phyloP scores from a whole-genome alignment of 2,329 filamentous ascomycete species.

The Coccinonectria pachysandricola region DNA sequence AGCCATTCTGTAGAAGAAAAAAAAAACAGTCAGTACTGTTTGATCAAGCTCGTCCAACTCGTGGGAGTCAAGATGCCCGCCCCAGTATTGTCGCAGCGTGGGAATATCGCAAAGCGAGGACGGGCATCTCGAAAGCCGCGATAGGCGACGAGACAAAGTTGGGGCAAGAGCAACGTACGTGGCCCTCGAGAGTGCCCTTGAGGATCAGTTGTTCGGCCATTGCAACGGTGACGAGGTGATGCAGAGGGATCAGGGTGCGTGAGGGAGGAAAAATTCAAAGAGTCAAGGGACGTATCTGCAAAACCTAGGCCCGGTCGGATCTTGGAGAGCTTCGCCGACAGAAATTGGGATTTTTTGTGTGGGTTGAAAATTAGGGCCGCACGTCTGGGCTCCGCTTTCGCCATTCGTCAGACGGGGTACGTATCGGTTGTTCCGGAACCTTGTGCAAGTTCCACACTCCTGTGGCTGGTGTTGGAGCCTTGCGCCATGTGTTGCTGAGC shows the following conservation, averaged over 20 bases:
- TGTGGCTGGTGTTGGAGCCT: no score
- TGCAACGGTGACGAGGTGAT: constrained; percentile 35
- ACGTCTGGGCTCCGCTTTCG: constrained; percentile 16
- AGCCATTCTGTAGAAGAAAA: constrained; percentile 58
- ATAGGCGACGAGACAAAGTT: constrained; percentile 8
- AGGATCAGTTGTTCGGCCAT: constrained; percentile 95
- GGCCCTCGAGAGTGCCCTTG: constrained; percentile 95
- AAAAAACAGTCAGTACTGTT: constrained; percentile 18
- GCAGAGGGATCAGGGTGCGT: constrained; percentile 25
- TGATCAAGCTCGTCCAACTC: no score
- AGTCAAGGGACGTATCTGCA: constrained; percentile 21
- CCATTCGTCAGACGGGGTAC: no score
- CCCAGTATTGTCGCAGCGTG: no score
- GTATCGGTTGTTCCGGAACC: constrained; percentile 7
- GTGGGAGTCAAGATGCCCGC: no score
- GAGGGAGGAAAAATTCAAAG: constrained; percentile 26
- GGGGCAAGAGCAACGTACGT: constrained; percentile 47
- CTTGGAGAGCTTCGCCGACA: constrained; percentile 18
- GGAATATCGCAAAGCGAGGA: constrained; percentile 6
- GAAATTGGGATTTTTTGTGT: constrained; percentile 41
- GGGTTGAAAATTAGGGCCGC: constrained; percentile 41
- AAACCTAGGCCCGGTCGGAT: constrained; percentile 20
- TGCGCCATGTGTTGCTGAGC: no score
- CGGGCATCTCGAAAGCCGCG: constrained; percentile 8
- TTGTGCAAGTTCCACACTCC: no score